Conservation (phyloP, 202 grass and related monocot species). For the Hordeum pubiflorum region DNA sequence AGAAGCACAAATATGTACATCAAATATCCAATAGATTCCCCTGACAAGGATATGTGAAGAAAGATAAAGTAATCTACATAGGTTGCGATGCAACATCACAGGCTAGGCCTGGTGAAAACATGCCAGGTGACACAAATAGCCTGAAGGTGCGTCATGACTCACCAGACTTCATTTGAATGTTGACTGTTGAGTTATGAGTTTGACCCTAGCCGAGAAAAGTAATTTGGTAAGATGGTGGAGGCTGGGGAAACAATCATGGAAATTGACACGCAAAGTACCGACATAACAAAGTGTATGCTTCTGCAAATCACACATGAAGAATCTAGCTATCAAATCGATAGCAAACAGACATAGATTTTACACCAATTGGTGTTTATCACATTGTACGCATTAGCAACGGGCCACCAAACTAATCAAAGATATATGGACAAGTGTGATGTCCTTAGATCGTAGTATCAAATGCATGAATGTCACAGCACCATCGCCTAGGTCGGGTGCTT, state of each 20-base stretch:
- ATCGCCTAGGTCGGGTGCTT: no score
- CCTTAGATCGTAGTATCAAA: not conserved
- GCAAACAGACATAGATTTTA: slow-evolving; percentile 4
- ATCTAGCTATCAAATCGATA: not conserved
- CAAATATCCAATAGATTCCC: slow-evolving; percentile 4
- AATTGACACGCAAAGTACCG: slow-evolving; percentile 3
- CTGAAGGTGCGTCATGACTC: not conserved
- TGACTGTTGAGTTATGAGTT: slow-evolving; percentile 3
- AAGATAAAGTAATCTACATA: slow-evolving; percentile 5
- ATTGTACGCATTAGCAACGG: not conserved
- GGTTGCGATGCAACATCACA: not conserved
- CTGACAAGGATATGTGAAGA: not conserved
- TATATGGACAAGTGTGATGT: not conserved
- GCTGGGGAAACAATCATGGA: not conserved
- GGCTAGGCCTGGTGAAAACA: not conserved
- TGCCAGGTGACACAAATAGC: not conserved
- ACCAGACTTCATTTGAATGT: not conserved
- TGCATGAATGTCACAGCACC: not conserved
- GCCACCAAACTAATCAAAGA: not conserved
- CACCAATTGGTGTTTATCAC: not conserved
- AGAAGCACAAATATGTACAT: slow-evolving; percentile 2
- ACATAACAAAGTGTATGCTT: slow-evolving; percentile 1
- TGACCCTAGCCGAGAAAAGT: not conserved
- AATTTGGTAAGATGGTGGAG: not conserved
- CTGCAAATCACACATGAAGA: not conserved